phyloP scores from a whole-genome alignment of 2,329 filamentous ascomycete species.

The Stemphylium vesicarium region DNA sequence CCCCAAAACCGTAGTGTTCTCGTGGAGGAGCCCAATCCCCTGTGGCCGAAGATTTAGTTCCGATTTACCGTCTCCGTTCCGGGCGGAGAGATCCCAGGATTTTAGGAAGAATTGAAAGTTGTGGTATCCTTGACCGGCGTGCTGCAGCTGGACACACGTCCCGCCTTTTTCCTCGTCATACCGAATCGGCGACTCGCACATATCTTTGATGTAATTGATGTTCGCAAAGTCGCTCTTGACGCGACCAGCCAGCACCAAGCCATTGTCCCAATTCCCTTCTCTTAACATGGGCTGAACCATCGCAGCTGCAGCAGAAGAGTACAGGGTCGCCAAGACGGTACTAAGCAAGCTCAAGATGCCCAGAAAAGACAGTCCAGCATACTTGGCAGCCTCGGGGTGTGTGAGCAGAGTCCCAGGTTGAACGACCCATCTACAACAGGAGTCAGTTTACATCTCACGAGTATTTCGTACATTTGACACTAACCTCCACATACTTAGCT shows the following conservation, averaged over 20 bases:
- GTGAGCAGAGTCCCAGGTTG: slow-evolving; percentile 74
- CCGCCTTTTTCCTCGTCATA: slow-evolving; percentile 53
- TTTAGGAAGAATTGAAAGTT: slow-evolving; percentile 68
- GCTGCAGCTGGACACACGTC: slow-evolving; percentile 72
- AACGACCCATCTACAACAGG: slow-evolving; percentile 60
- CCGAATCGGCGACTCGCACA: slow-evolving; percentile 68
- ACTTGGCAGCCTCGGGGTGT: slow-evolving; percentile 68
- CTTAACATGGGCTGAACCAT: slow-evolving; percentile 73
- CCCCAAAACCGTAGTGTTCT: slow-evolving; percentile 74
- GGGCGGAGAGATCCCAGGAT: slow-evolving; percentile 60
- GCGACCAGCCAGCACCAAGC: slow-evolving; percentile 59
- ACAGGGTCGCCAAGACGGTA: slow-evolving; percentile 71
- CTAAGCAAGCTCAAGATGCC: slow-evolving; percentile 69
- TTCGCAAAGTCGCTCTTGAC: slow-evolving; percentile 71
- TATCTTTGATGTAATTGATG: slow-evolving; percentile 58
- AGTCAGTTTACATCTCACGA: not conserved
- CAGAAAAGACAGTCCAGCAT: slow-evolving; percentile 68
- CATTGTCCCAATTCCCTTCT: slow-evolving; percentile 59
- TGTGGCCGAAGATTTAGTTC: slow-evolving; percentile 60
- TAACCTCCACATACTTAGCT: slow-evolving; percentile 72
- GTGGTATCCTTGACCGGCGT: slow-evolving; percentile 72
- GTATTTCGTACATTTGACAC: not conserved
- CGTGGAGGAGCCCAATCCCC: slow-evolving; percentile 69
- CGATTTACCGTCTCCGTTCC: slow-evolving; percentile 52
- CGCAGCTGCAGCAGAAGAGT: slow-evolving; percentile 77